These are phyloP conservation scores for Aspergillus tamarii DNA, from an alignment of 2,329 filamentous ascomycete species.

Conservation along the genomic window DNA sequence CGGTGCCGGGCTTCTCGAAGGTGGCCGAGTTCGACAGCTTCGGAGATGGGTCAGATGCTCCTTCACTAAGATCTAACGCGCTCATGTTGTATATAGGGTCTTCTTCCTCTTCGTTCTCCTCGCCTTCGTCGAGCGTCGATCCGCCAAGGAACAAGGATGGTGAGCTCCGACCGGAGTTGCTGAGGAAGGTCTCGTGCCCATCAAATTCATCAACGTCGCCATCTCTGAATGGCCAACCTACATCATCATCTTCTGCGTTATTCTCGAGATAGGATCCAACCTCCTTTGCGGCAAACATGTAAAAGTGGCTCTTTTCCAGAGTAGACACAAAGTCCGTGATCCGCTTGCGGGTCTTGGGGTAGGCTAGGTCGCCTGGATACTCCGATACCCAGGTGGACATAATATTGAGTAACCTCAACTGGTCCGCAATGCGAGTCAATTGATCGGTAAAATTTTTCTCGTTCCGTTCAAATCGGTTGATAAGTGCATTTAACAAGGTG, in stretches of 20 bases:
- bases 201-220: conserved; percentile 55
- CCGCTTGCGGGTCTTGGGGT: conserved; percentile 70
- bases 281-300: conserved; percentile 81
- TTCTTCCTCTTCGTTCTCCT: conserved; percentile 38
- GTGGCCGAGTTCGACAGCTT: conserved; percentile 40
- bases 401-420: conserved; percentile 80
- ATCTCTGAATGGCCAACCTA: conserved; percentile 87
- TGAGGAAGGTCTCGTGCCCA: conserved; percentile 44
- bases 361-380: conserved; percentile 93
- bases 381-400: conserved; percentile 85
- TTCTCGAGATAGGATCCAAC: conserved; percentile 78
- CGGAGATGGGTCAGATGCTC: conserved; percentile 40
- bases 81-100: conserved; percentile 44
- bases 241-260: conserved; percentile 85
- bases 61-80: conserved; percentile 43
- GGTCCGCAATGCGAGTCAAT: conserved; percentile 76
- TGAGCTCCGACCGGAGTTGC: conserved; percentile 46
- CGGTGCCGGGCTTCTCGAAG: conserved; percentile 40
- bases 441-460: conserved; percentile 73
- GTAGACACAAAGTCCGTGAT: conserved; percentile 75
- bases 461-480: conserved; percentile 65
- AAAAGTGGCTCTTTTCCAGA: conserved; percentile 77
- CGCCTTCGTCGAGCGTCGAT: conserved; percentile 26
- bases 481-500: conserved; percentile 74
- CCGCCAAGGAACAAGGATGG: conserved; percentile 37